Evolutionary conservation across 2,329 filamentous ascomycete genomes (phyloP), one percentile per base, ranked within the genome.

Genomic region (Aspergillus ochraceus): DNA sequence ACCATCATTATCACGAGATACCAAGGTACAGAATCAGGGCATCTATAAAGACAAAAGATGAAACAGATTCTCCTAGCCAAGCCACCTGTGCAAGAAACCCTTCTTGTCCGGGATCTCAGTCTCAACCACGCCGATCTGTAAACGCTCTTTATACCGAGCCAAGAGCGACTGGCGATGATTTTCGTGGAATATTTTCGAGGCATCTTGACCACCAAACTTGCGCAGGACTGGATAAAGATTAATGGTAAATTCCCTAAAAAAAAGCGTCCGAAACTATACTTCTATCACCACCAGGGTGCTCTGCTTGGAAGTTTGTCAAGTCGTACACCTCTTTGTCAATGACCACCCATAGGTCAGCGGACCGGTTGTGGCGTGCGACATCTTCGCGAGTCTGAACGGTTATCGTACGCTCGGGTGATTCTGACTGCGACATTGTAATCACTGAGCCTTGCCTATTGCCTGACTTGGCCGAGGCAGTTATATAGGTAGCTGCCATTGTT

Each of bases 291-390:
- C 66, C 66, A 29, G 66, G 65, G 49, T 68, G 64, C 32, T 67
- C 64, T 19, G 62, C 62, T 30, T 63, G 61, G 30, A 67, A 68
- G 29, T 61, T 57, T 11, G 58, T 66, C 39, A 67, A 49, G 49
- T 67, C 60, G 42, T 57, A 68, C 6, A 68, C 62, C 6, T 65
- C 59, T 8, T 62, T 57, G 26, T 66, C 64, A 52, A 67, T 60
- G 53, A 65, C 54, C n/a, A 67, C 52, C 65, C 64, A 67, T 10
- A 65, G 52, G 46, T 65, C 59, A 4, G 52, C 56, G 8, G 55
- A 51, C 14, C 57, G 60, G 56, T 60, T 46, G 14, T 60, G 58
- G 4, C 24, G 20, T 2, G 58, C 39, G 42, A 62, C 52, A 6
- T 62, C 11, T 36, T 36, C 32, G 36, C 36, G 52, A 11, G 52